Evolutionary conservation across 2,329 filamentous ascomycete species (phyloP).

Genomic region (Raffaelea arxii): DNA sequence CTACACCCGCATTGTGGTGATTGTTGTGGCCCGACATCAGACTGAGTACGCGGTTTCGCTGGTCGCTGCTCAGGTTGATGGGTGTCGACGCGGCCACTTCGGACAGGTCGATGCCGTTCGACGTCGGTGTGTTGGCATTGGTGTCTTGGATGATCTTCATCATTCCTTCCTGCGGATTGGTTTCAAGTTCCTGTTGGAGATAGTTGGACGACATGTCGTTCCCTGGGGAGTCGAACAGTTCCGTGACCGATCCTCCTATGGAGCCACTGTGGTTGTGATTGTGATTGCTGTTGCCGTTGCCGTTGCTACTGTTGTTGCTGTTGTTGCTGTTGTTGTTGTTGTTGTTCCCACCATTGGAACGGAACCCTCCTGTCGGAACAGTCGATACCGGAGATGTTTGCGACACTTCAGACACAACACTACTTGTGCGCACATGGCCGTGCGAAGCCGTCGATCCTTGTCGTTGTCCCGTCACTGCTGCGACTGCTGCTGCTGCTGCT

Average conservation of each 20-base stretch:
- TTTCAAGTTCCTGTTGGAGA: slow-evolving; percentile 45
- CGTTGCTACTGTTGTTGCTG: slow-evolving; percentile 14
- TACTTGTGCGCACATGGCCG: no score
- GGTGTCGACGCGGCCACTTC: slow-evolving; percentile 47
- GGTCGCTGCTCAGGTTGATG: slow-evolving; percentile 44
- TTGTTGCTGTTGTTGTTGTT: no score
- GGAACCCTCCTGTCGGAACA: no score
- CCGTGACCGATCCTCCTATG: slow-evolving; percentile 51
- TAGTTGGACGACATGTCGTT: slow-evolving; percentile 33
- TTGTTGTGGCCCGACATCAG: slow-evolving; percentile 43
- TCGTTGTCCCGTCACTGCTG: no score
- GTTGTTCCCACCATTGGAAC: no score
- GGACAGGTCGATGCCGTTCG: slow-evolving; percentile 38
- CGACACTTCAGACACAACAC: no score
- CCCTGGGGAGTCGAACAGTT: slow-evolving; percentile 47
- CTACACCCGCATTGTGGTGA: background rate
- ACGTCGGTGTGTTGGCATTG: slow-evolving; percentile 39
- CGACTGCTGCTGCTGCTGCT: background rate
- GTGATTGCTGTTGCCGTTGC: no score
- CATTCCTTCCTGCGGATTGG: slow-evolving; percentile 51
- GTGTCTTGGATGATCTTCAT: slow-evolving; percentile 58
- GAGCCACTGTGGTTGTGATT: no score
- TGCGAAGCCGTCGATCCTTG: no score
- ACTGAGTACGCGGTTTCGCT: slow-evolving; percentile 48
- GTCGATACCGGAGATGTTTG: no score